Evolutionary conservation across 768 basidiomycete genomes (phyloP).

Genomic region (Boletus patriciae): DNA sequence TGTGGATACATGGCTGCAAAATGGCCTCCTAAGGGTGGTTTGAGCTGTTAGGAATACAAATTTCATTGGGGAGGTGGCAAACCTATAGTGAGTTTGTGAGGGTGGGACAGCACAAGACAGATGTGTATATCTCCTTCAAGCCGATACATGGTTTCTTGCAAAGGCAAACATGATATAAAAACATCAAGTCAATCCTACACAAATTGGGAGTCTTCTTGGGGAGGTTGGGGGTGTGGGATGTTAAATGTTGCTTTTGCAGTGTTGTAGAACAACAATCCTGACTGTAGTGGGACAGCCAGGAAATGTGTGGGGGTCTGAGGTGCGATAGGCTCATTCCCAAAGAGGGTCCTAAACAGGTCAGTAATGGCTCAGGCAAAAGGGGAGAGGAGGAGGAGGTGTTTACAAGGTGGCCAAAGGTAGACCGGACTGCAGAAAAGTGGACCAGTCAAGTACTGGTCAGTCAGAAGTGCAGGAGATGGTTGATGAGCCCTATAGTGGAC

Average conservation of each 20-base stretch:
- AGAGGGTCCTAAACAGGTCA: too few species aligned
- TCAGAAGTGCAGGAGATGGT: too few species aligned
- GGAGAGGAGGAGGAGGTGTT: too few species aligned
- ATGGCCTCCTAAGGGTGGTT: slow-evolving; percentile 59
- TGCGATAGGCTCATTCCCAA: too few species aligned
- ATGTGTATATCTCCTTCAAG: slow-evolving; percentile 80
- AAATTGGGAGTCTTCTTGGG: slow-evolving; percentile 46
- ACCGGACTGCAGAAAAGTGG: too few species aligned
- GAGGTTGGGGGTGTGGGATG: slow-evolving; percentile 37
- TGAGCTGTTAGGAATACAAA: slow-evolving; percentile 7
- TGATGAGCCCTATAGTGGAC: too few species aligned
- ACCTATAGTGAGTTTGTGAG: slow-evolving; percentile 81
- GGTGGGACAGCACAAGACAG: slow-evolving; percentile 67
- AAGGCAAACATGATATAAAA: slow-evolving; percentile 77
- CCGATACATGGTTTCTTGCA: slow-evolving; percentile 85
- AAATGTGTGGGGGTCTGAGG: too few species aligned
- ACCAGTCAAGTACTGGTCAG: too few species aligned
- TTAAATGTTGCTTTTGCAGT: slow-evolving; percentile 50
- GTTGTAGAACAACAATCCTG: too few species aligned
- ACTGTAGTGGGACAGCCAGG: too few species aligned
- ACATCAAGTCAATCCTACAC: slow-evolving; percentile 69
- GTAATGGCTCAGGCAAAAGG: too few species aligned
- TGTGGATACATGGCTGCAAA: slow-evolving; percentile 84
- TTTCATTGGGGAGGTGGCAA: slow-evolving; percentile 10
- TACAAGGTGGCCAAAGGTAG: too few species aligned